Conservation (phyloP, 306 rosid species). For the peach (Prunus persica) region DNA sequence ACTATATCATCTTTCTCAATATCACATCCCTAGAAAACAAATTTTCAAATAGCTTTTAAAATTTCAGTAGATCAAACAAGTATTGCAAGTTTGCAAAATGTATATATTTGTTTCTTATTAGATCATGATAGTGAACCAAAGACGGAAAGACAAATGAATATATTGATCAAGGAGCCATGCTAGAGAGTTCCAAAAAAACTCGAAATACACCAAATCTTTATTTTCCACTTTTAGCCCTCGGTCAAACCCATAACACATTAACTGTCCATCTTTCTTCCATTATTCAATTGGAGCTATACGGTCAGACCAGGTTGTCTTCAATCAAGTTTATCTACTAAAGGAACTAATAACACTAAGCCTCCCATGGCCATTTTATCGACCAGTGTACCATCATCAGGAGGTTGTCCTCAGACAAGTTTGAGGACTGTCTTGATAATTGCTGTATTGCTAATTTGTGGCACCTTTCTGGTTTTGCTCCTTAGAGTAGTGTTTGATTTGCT, state of each 20-base stretch:
- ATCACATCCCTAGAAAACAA: slow-evolving; percentile 63
- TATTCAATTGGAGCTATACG: neutral
- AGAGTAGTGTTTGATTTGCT: too few species aligned
- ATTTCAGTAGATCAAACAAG: neutral
- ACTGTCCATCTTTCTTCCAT: neutral
- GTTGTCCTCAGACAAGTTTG: too few species aligned
- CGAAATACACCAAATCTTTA: neutral
- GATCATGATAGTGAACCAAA: neutral
- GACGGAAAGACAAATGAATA: neutral
- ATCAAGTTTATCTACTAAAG: neutral
- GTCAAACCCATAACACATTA: neutral
- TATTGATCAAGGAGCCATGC: neutral
- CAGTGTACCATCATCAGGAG: too few species aligned
- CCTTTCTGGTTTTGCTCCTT: too few species aligned
- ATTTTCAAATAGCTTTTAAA: slow-evolving; percentile 11
- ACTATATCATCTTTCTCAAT: slow-evolving; percentile 67
- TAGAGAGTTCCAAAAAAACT: neutral
- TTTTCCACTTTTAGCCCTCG: neutral
- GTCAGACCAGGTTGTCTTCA: neutral
- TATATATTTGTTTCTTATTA: neutral
- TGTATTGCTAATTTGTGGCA: too few species aligned
- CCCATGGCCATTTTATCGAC: too few species aligned
- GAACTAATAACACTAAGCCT: too few species aligned
- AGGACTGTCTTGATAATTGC: too few species aligned
- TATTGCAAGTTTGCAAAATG: neutral